Conservation (phyloP, 768 basidiomycete species). For the Butyriboletus loyo region DNA sequence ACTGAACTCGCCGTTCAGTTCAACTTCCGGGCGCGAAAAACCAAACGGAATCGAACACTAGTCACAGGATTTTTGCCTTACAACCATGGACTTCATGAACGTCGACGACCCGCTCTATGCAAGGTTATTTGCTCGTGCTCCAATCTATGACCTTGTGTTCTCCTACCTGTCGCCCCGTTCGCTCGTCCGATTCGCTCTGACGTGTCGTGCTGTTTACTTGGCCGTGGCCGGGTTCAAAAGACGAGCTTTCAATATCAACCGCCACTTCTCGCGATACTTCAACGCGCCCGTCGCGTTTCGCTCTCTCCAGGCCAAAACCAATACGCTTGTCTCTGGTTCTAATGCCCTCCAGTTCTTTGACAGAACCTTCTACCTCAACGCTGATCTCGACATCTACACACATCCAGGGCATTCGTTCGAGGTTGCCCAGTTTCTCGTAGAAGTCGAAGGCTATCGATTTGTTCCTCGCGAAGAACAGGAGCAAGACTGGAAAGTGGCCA, state of each 20-base stretch:
- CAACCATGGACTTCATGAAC: neutral
- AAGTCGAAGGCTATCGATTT: slow-evolving; percentile 31
- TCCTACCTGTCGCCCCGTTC: slow-evolving; percentile 22
- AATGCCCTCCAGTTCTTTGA: slow-evolving; percentile 52
- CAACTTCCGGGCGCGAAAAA: no score
- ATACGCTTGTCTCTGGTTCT: slow-evolving; percentile 51
- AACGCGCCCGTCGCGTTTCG: slow-evolving; percentile 39
- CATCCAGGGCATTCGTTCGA: slow-evolving; percentile 29
- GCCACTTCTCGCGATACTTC: slow-evolving; percentile 38
- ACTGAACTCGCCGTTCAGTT: no score
- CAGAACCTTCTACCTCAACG: slow-evolving; percentile 38
- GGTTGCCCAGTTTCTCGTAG: slow-evolving; percentile 36
- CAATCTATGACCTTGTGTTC: slow-evolving; percentile 22
- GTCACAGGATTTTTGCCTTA: neutral
- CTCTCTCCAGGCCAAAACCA: slow-evolving; percentile 40
- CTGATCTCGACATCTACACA: slow-evolving; percentile 54
- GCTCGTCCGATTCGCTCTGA: slow-evolving; percentile 22
- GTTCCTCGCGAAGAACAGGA: slow-evolving; percentile 20
- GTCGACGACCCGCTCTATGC: neutral
- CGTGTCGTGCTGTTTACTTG: slow-evolving; percentile 16
- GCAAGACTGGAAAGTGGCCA: slow-evolving; percentile 9
- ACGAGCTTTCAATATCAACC: slow-evolving; percentile 36
- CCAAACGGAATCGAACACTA: no score
- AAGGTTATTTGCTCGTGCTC: slow-evolving; percentile 13
- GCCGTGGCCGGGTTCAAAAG: slow-evolving; percentile 20